Base-by-base conservation (phyloP, 2,329 filamentous ascomycete species). In the Fusarium tuaranense region DNA sequence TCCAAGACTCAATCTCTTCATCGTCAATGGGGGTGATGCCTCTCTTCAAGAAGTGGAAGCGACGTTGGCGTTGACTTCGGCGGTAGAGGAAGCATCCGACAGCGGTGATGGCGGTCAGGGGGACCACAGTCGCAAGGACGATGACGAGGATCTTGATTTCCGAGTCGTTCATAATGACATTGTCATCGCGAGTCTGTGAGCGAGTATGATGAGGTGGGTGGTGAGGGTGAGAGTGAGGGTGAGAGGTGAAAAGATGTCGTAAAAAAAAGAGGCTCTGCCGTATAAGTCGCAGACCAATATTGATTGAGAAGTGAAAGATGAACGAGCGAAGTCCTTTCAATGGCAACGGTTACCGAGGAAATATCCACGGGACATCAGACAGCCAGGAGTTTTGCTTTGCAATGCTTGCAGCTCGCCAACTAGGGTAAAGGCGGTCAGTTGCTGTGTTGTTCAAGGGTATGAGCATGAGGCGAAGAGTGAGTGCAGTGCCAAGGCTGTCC, bases 1-100 rank as follows among this genome's bases (percentile, higher is more conserved):
- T 91, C 91, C 91, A 92, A 5, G 89, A 90, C 74, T 89, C 89
- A 68, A 92, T 92, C 79, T 92, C 91, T 69, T 92, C 90, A 75
- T 92, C 91, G 71, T 88, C 87, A 69, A 92, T 91, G 14, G 91
- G 90, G 0, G 89, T 89, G 53, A 89, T 88, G 58, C 88, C 89
- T 61, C 90, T 84, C 61, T 85, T 84, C 73, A 89, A 85, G 65
- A 91, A 84, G 5, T 83, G 83, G 30, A 80, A 77, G 55, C 79
- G 83, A 48, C 84, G 84, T 67, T 74, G 71, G 39, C 71, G 63
- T 48, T 84, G 82, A 46, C 84, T 80, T 61, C 84, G 81, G 69
- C 83, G 86, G 39, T 84, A 76, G 55, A 86, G 78, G 4, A 85
- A 71, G 12, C 84, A 72, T 20, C 78, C 76, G 5, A 81, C 81